Percentiles rank a stretch among this genome's conserved stretches.
phyloP scores from a whole-genome alignment of 495 filamentous ascomycete species.

The Apiosordaria backusii region DNA sequence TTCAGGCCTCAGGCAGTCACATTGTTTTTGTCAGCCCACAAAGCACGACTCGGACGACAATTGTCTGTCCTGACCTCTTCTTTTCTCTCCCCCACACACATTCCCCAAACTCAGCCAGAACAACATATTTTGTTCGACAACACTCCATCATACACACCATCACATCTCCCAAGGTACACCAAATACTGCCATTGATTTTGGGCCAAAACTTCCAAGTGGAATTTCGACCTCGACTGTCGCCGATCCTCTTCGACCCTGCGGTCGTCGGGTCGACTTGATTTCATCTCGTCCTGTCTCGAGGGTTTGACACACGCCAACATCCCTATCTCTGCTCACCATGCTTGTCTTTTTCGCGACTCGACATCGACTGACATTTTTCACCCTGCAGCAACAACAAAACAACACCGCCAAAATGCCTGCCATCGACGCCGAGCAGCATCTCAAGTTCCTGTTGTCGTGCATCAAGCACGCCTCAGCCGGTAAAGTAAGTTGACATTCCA shows the following conservation, averaged over 20 bases:
- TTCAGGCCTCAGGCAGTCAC: neutral
- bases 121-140: neutral
- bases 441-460: conserved; percentile 63
- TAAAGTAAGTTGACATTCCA: conserved; percentile 43
- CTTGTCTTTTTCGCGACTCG: no score
- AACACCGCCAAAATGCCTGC: conserved; percentile 43
- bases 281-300: no score
- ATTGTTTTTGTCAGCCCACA: neutral
- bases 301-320: no score
- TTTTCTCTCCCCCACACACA: neutral
- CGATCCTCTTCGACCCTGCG: neutral
- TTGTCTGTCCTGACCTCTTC: neutral
- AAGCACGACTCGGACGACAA: neutral
- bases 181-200: neutral
- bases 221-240: neutral
- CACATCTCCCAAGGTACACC: neutral
- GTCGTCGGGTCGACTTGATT: no score
- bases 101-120: neutral
- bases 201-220: neutral
- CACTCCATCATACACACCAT: neutral
- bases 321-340: no score
- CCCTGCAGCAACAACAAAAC: neutral
- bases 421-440: conserved; percentile 50
- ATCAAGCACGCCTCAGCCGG: conserved; percentile 55
- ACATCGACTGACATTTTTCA: neutral